Evolutionary conservation across 1,139 yeast species (phyloP), one percentile per base, ranked within the genome.

Genomic region (Kodamaea alishanica): DNA sequence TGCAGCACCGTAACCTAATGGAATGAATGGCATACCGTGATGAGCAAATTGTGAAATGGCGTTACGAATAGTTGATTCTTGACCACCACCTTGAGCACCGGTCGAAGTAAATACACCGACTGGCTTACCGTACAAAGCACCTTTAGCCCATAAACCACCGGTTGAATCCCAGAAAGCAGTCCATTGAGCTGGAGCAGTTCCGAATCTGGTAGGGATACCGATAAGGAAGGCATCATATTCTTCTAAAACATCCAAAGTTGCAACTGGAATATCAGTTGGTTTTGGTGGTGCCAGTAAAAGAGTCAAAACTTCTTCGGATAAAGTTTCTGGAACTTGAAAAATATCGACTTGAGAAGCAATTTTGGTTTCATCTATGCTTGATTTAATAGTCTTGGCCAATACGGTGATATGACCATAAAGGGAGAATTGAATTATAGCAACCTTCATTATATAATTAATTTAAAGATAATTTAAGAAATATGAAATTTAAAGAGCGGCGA

Each of bases 371-470:
- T 65, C 67, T 24, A 72, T 60, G 47, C 79, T 78, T 32, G 58
- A 55, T 45, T 54, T 48, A 40, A 71, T 56, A 30, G 64, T 58
- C 44, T 63, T 56, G 31, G 80, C 84, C 59, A 81, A 55, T 31
- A 61, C 55, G 42, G 69, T 66, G 45, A 79, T 61, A 57, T 82
- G 89, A 39, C 84, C 84, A 58, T 79, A 81, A 32, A 78, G 67
- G 33, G 87, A 78, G 61, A 80, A 81, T 51, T 74, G 67, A 44
- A 81, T 65, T 52, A 82, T 74, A 11, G 75, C 75, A 27, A 67
- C 55, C 58, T 68, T 69, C 63, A 61, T 60, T 24, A 10, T 33
- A 29, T n/a, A 20, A n/a, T 10, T 10, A 11, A 33, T 26, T 20
- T 8, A 28, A 11, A 9, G 12, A 26, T 9, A 9, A 26, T 3